Conservation (phyloP, 305 asterid genomes). For the Nicotiana rustica region DNA sequence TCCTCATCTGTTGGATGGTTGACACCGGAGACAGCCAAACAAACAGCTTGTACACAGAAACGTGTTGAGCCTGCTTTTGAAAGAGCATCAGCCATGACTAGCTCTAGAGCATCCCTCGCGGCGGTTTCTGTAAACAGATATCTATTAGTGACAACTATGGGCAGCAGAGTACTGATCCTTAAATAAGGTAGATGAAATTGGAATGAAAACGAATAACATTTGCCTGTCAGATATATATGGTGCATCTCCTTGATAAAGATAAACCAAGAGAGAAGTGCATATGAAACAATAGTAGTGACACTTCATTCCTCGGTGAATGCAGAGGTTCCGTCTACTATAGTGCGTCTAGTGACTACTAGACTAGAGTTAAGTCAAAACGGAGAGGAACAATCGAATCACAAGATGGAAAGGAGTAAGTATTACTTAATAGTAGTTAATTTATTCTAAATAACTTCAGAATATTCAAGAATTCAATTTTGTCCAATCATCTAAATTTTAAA, state of each 20-base stretch:
- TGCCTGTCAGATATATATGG: neutral
- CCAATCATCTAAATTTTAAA: no score
- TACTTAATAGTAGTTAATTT: no score
- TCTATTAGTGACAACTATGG: neutral
- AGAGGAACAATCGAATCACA: no score
- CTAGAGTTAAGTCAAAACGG: no score
- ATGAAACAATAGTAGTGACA: no score
- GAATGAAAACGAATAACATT: neutral
- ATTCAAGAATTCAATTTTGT: no score
- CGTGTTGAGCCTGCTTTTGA: conserved; percentile 71
- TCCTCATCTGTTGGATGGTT: conserved; percentile 79
- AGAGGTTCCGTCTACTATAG: no score
- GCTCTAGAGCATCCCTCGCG: conserved; percentile 82
- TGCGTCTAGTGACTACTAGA: no score
- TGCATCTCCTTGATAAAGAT: neutral
- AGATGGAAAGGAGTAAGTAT: no score
- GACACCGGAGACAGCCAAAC: conserved; percentile 91
- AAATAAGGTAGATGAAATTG: neutral
- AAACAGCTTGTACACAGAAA: conserved; percentile 77
- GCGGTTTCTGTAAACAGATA: conserved; percentile 64
- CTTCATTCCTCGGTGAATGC: no score
- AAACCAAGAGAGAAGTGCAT: neutral
- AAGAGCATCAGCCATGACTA: conserved; percentile 89
- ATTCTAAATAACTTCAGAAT: no score
- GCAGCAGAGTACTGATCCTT: neutral